A percentile compares a stretch with the other conserved stretches of the same genome.
Evolutionary conservation across 495 filamentous ascomycete genomes (phyloP).

Genomic region (Xylaria flabelliformis): DNA sequence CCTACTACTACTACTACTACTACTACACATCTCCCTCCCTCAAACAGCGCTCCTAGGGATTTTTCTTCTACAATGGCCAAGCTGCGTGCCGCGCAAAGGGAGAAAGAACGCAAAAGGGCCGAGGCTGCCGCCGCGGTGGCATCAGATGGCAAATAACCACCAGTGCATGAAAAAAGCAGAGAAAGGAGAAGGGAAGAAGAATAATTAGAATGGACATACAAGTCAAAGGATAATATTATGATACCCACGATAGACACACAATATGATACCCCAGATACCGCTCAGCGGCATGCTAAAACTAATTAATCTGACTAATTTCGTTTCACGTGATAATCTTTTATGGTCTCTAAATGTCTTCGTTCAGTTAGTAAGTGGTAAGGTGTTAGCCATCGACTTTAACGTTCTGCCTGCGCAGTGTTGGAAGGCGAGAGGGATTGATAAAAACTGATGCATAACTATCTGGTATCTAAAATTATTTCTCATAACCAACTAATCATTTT

Average conservation of each 20-base stretch:
- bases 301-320: neutral
- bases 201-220: neutral
- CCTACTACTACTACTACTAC: constrained; percentile 12
- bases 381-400: neutral
- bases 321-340: neutral
- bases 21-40: neutral
- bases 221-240: neutral
- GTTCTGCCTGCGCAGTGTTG: neutral
- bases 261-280: constrained; percentile 19
- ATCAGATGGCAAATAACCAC: neutral
- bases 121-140: constrained; percentile 25
- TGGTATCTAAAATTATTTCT: constrained; percentile 10
- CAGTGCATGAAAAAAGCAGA: neutral
- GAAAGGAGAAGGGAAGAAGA: neutral
- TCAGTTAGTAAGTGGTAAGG: neutral
- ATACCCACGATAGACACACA: too few species aligned
- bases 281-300: neutral
- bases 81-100: constrained; percentile 49
- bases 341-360: neutral
- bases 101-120: constrained; percentile 39
- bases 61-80: constrained; percentile 49
- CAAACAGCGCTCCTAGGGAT: constrained; percentile 24
- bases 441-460: neutral
- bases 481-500: neutral
- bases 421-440: neutral